A percentile compares a stretch with the other conserved stretches of the same genome.
Conservation (phyloP, 106 monocot species). For the Acanthochlamys bracteata region DNA sequence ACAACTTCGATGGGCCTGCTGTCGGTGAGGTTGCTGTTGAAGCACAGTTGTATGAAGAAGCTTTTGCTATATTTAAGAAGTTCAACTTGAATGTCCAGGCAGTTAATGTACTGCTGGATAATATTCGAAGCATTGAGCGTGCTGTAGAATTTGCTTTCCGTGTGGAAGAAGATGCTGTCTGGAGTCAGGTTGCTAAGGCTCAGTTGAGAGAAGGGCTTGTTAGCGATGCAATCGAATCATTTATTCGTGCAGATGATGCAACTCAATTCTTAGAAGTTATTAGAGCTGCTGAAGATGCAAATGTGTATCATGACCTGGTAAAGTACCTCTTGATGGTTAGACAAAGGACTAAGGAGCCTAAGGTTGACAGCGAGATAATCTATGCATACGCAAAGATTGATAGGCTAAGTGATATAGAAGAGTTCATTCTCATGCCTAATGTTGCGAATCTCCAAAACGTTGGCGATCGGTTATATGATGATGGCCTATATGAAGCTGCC, state of each 20-base stretch:
- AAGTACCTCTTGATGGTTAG: constrained; percentile 93
- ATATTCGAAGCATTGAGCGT: constrained; percentile 81
- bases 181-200: constrained; percentile 96
- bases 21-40: constrained; percentile 98
- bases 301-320: constrained; percentile 91
- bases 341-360: constrained; percentile 80
- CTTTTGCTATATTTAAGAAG: constrained; percentile 98
- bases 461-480: constrained; percentile 88
- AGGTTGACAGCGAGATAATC: constrained; percentile 92
- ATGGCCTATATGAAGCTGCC: constrained; percentile 88
- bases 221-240: constrained; percentile 97
- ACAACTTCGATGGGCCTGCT: constrained; percentile 98
- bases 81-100: constrained; percentile 96
- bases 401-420: constrained; percentile 84
- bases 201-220: constrained; percentile 88
- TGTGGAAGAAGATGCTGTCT: constrained; percentile 96
- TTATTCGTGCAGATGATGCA: constrained; percentile 94
- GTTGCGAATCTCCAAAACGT: constrained; percentile 98
- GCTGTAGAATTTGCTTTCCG: constrained; percentile 97
- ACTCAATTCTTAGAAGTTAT: constrained; percentile 91
- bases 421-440: constrained; percentile 98
- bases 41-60: constrained; percentile 91
- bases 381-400: constrained; percentile 98
- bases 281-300: constrained; percentile 71
- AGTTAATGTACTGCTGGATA: constrained; percentile 83